Conservation (phyloP, 371 early-diverging fungal species). For the Mucor piriformis region DNA sequence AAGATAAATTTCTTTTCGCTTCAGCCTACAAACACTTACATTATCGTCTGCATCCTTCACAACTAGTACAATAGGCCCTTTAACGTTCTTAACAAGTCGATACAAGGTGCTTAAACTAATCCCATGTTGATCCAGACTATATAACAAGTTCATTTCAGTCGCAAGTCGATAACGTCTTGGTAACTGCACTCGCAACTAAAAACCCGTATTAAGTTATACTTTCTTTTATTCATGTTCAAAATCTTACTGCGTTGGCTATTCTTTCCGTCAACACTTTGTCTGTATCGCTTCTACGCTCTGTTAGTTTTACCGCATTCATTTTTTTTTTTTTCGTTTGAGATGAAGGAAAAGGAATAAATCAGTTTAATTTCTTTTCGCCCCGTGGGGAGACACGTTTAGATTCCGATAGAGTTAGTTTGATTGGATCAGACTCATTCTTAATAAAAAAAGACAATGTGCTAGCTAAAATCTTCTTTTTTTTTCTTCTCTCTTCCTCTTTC, state of each 20-base stretch:
- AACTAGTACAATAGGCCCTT: conserved; percentile 72
- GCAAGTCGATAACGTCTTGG: conserved; percentile 69
- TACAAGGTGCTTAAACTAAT: conserved; percentile 84
- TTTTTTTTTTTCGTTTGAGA: background rate
- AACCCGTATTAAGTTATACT: too few species aligned
- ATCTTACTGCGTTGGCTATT: conserved; percentile 49
- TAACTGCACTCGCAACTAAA: conserved; percentile 43
- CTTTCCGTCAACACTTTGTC: conserved; percentile 54
- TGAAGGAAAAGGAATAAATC: background rate
- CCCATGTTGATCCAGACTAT: conserved; percentile 90
- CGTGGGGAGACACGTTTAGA: background rate
- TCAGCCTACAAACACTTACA: conserved; percentile 25
- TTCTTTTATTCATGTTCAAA: too few species aligned
- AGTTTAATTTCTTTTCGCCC: background rate
- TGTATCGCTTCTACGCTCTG: conserved; percentile 51
- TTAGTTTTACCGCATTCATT: conserved; percentile 30
- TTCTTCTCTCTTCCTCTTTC: background rate
- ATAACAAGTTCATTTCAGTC: conserved; percentile 76
- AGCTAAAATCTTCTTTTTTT: background rate
- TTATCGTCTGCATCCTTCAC: conserved; percentile 70
- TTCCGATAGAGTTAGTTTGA: background rate
- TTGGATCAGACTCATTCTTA: conserved; percentile 20
- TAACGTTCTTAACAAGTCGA: conserved; percentile 50
- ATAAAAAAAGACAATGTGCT: too few species aligned
- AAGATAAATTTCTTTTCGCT: background rate